A percentile compares a stretch with the other conserved stretches of the same genome.
phyloP scores from a whole-genome alignment of 1,284 basidiomycete genomes.

The Stereum hirsutum region DNA sequence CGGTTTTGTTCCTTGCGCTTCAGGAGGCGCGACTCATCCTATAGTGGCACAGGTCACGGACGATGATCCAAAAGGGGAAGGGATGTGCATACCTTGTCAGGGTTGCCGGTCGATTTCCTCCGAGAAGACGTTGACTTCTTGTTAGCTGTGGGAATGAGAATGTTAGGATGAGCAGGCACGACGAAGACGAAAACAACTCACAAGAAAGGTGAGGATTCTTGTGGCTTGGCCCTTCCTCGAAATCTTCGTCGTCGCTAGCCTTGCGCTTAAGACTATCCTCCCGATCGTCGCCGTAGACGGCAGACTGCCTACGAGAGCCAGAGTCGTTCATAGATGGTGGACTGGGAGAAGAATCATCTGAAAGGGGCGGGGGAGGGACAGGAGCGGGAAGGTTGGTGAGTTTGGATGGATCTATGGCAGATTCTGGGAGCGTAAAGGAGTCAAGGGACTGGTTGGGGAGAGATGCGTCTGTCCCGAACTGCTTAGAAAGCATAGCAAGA shows the following conservation, averaged over 20 bases:
- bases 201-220: conserved; percentile 62
- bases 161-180: conserved; percentile 5
- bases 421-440: conserved; percentile 21
- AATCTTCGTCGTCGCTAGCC: conserved; percentile 48
- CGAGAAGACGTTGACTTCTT: conserved; percentile 22
- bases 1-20: conserved; percentile 86
- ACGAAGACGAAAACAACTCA: conserved; percentile 21
- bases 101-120: conserved; percentile 33
- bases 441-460: conserved; percentile 16
- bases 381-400: conserved; percentile 30
- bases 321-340: conserved; percentile 37
- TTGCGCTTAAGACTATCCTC: conserved; percentile 60
- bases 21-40: conserved; percentile 65
- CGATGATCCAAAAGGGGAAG: not conserved
- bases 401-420: conserved; percentile 52
- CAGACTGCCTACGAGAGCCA: conserved; percentile 23
- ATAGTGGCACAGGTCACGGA: conserved; percentile 10
- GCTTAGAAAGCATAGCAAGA: conserved; percentile 66
- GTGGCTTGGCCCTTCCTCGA: conserved; percentile 47
- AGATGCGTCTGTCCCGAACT: conserved; percentile 30
- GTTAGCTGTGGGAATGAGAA: conserved; percentile 1
- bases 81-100: conserved; percentile 18
- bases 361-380: conserved; percentile 36
- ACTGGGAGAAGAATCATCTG: conserved; percentile 68
- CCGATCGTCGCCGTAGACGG: conserved; percentile 27